Base-by-base conservation (phyloP, 2,329 filamentous ascomycete genomes). In the Ophiostoma ips region DNA sequence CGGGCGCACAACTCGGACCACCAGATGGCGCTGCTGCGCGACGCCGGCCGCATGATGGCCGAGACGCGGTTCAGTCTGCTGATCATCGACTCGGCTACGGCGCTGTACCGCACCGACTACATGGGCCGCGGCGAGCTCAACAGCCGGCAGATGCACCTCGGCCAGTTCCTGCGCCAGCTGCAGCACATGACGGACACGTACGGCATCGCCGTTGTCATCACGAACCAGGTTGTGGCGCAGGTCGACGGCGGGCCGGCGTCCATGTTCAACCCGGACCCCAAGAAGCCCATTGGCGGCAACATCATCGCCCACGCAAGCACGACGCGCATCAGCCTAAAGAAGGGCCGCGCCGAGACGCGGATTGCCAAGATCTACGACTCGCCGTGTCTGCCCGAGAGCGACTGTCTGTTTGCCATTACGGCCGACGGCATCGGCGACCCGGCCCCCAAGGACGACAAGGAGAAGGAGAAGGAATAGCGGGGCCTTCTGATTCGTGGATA, bases 311-410 rank as follows among this genome's bases (percentile, higher is more conserved):
- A 98, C 65, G 89, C 92, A 48, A 95, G 87, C 62, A 98, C 92
- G 1, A 98, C 92, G 2, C 77, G 92, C 61, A 76, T 98, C 59
- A 95, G 88, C 61, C 66, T 98, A 63, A 95, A 95, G 71, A 98
- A 98, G 67, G 94, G 92, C 2, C 77, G 92, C 50, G 92, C 78
- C 30, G 92, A 98, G 72, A 98, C 92, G 19, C 79, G 92, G 70
- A 87, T 98, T 58, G 95, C 92, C 70, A 98, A 96, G 73, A 98
- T 98, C 55, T 98, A 98, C 63, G 94, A 98, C 68, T 96, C 89
- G 59, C 92, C 92, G 2, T 98, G 92, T 66, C 70, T 98, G 56
- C 92, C 92, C 0, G 92, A 98, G 69, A 94, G 87, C 60, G 94
- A 98, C 65, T 94, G 87, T 62, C 68, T 96, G 58, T 98, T 98